Percentiles rank a stretch among this genome's conserved stretches.
These are phyloP conservation scores for Phytophthora sp. DNA, from an alignment of 352 stramenopile genomes.

Conservation along the genomic window DNA sequence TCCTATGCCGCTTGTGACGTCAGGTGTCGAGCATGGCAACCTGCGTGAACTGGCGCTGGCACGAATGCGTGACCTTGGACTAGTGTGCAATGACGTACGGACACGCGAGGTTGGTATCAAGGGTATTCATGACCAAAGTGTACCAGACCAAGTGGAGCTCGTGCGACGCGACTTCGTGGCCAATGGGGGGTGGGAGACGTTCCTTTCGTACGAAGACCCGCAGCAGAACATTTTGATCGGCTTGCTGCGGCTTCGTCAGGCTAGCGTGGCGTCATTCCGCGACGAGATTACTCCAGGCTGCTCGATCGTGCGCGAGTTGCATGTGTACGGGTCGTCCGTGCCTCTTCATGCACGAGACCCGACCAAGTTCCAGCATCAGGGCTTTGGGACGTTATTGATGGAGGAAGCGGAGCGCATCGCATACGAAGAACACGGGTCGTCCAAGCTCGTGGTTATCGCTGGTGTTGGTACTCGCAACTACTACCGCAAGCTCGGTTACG, in stretches of 20 bases:
- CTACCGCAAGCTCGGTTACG: conserved; percentile 97
- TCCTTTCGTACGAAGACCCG: conserved; percentile 96
- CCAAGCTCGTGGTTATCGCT: conserved; percentile 97
- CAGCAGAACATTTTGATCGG: conserved; percentile 97
- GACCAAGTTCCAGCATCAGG: conserved; percentile 97
- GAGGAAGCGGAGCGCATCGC: conserved; percentile 97
- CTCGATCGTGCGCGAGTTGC: conserved; percentile 91
- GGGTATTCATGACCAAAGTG: conserved; percentile 94
- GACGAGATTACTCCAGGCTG: conserved; percentile 71
- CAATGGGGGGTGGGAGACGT: conserved; percentile 97
- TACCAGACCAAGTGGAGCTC: conserved; percentile 96
- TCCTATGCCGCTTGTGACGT: conserved; percentile 97
- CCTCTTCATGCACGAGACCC: conserved; percentile 93
- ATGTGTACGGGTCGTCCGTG: conserved; percentile 98
- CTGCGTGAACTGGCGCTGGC: conserved; percentile 93
- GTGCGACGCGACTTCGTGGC: conserved; percentile 95
- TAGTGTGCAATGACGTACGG: conserved; percentile 95
- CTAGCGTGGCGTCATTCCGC: conserved; percentile 82
- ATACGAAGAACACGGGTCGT: conserved; percentile 93
- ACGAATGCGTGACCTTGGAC: conserved; percentile 92
- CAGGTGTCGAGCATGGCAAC: conserved; percentile 96
- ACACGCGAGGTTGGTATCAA: conserved; percentile 97
- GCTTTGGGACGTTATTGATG: conserved; percentile 97
- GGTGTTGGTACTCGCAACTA: conserved; percentile 96
- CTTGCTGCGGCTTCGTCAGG: conserved; percentile 93